Base-by-base conservation (phyloP, 768 basidiomycete genomes). In the Boletus speciosus region DNA sequence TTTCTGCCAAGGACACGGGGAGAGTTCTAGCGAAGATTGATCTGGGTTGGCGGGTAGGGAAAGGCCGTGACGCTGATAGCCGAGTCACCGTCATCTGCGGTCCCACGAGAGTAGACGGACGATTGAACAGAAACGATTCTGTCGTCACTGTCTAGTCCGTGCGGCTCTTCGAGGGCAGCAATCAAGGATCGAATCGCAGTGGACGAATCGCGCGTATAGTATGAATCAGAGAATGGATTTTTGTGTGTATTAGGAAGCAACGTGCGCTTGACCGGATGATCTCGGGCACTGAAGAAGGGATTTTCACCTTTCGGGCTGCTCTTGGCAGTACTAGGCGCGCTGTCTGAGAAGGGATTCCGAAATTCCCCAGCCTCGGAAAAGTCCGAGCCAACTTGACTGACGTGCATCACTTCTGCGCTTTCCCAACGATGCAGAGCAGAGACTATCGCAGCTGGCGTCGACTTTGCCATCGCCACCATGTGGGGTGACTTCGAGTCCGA, bases 381-480 rank as follows among this genome's bases (percentile, higher is more conserved):
- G 14, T 47, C 57, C 1, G 55, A 42, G 41, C 65, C 66, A 2
- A 63, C 47, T 41, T 68, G 66, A 31, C 66, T 71, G 43, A 71
- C 72, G 51, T 80, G 71, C 47, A 86, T 59, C 19, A 87, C 82
- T 61, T 86, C 82, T 4, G 85, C 85, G 8, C 82, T 83, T 66
- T 89, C 81, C 86, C 86, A 88, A 44, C 67, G 76, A 70, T 89
- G 86, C 2, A 71, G 65, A 15, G 76, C 70, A 2, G 80, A 77
- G 4, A 69, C 61, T 27, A 75, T 81, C 12, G 83, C 79, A 8
- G 74, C 73, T 43, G 87, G 86, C 5, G 86, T 88, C 57, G 78
- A 80, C 63, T 82, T 83, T 34, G 82, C 84, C 64, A 78, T 76
- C 47, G 73, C 76, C 32, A 75, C 57, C 25, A 73, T 54, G 37